These are phyloP conservation scores for Scutellaria barbata DNA, from an alignment of 257 asterid genomes.

Conservation along the genomic window DNA sequence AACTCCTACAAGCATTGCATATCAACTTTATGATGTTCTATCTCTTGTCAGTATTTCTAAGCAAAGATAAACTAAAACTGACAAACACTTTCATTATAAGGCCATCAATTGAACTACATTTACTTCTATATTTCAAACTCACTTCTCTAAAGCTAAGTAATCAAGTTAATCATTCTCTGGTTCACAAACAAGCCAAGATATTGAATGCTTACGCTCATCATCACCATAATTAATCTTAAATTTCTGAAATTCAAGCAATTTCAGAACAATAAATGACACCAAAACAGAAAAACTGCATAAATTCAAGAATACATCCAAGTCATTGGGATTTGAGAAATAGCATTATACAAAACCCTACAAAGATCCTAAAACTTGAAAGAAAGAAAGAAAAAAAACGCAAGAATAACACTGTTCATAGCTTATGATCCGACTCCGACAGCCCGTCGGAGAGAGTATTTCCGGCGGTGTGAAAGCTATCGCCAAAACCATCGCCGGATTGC, in stretches of 20 bases:
- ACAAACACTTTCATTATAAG: conserved; percentile 4
- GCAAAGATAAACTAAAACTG: background rate
- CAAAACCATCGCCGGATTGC: conserved; percentile 30
- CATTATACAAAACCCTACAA: conserved; percentile 22
- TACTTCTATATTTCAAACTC: conserved; percentile 28
- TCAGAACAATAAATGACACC: background rate
- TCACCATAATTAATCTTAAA: background rate
- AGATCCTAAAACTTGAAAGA: background rate
- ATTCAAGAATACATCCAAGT: conserved; percentile 14
- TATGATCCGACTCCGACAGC: conserved; percentile 40
- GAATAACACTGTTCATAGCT: conserved; percentile 31
- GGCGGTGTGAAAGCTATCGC: conserved; percentile 34
- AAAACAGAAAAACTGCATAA: background rate
- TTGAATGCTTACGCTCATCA: background rate
- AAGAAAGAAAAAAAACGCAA: background rate
- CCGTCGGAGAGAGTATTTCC: conserved; percentile 32
- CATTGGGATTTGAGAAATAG: background rate
- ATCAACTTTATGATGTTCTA: background rate
- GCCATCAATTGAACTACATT: background rate
- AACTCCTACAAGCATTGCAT: background rate
- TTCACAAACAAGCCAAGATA: conserved; percentile 19
- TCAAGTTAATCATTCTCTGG: background rate
- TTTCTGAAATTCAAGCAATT: conserved; percentile 3
- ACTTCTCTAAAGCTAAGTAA: conserved; percentile 1
- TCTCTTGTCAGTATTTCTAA: background rate